phyloP scores from a whole-genome alignment of 306 rosid genomes.

The Ziziphus jujuba region DNA sequence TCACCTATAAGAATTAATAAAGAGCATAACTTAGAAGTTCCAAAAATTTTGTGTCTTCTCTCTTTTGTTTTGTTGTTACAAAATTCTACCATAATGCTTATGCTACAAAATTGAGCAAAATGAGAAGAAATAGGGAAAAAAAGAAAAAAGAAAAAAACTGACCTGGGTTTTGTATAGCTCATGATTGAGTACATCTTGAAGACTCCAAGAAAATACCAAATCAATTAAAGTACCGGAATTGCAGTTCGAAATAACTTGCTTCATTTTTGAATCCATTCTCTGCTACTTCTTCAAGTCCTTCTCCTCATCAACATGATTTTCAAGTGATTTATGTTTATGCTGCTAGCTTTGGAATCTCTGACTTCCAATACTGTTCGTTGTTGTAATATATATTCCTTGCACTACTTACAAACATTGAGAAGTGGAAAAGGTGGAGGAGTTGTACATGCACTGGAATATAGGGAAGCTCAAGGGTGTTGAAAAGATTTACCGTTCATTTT shows the following conservation, averaged over 20 bases:
- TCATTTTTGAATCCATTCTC: background rate
- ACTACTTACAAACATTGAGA: no score
- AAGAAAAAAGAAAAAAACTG: background rate
- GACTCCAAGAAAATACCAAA: conserved; percentile 51
- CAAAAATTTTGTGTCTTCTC: background rate
- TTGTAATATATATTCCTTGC: no score
- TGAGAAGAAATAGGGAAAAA: background rate
- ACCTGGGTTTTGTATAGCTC: conserved; percentile 45
- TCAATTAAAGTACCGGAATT: conserved; percentile 16
- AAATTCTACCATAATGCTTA: background rate
- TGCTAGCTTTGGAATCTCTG: no score
- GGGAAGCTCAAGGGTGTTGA: no score
- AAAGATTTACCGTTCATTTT: no score
- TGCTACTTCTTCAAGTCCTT: background rate
- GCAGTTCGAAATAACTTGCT: background rate
- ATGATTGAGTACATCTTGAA: conserved; percentile 41
- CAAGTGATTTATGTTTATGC: no score
- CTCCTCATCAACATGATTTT: no score
- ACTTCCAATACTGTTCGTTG: no score
- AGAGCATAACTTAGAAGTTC: no score
- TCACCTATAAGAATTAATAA: conserved; percentile 28
- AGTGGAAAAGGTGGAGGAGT: no score
- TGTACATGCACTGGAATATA: no score
- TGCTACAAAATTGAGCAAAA: background rate
- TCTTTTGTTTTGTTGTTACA: background rate